These are phyloP conservation scores for Saksenaea vasiformis DNA, from an alignment of 371 early-diverging fungal species.

Conservation along the genomic window DNA sequence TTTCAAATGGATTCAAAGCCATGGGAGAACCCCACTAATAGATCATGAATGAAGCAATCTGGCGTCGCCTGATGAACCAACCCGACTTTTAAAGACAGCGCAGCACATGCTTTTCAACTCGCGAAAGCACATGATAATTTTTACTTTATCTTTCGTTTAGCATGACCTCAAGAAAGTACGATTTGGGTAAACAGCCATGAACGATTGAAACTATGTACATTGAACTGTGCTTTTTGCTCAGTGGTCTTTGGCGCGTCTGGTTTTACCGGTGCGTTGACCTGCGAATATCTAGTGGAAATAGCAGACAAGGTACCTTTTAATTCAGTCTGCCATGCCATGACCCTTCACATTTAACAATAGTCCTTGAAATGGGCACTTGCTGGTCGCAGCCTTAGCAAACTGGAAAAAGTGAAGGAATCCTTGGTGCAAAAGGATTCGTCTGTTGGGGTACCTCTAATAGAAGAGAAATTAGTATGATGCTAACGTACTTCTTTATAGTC, in stretches of 20 bases:
- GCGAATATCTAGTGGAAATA: not conserved
- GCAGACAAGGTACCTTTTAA: not conserved
- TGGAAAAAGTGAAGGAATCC: slow-evolving; percentile 35
- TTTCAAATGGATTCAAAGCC: no score
- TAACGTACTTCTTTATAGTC: slow-evolving; percentile 12
- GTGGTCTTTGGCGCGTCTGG: slow-evolving; percentile 1
- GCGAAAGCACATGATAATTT: no score
- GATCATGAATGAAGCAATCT: no score
- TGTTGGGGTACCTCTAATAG: slow-evolving; percentile 20
- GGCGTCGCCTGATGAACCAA: no score
- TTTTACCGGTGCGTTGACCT: not conserved
- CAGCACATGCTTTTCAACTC: no score
- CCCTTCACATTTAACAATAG: not conserved
- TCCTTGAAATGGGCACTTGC: not conserved
- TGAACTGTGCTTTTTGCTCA: not conserved
- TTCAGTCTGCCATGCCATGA: not conserved
- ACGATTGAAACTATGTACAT: not conserved
- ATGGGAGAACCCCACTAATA: no score
- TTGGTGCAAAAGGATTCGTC: slow-evolving; percentile 42
- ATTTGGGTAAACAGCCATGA: not conserved
- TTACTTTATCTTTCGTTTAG: no score
- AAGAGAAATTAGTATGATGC: not conserved
- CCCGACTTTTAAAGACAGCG: no score
- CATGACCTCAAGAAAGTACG: not conserved
- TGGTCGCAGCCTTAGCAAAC: not conserved